A percentile compares a stretch with the other conserved stretches of the same genome.
Evolutionary conservation across 495 filamentous ascomycete species (phyloP).

Genomic region (Aspergillus nidulans): DNA sequence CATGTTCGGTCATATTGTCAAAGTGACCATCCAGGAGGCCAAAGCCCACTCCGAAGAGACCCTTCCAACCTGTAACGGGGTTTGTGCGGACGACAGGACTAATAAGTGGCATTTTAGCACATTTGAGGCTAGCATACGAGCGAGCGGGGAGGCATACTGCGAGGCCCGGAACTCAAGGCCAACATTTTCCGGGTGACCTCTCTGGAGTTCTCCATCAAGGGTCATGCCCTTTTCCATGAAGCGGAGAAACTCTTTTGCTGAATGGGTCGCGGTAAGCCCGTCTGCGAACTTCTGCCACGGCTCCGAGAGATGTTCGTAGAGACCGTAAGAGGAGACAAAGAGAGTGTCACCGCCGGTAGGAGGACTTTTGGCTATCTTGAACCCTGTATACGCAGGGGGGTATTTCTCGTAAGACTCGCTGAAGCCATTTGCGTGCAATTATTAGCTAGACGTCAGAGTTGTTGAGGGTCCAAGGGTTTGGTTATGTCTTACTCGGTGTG

Average conservation of each 20-base stretch:
- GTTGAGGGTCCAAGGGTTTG: not conserved
- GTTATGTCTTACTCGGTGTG: not conserved
- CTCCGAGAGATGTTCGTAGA: not conserved
- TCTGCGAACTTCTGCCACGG: not conserved
- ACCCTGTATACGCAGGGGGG: not conserved
- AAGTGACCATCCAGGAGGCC: slow-evolving; percentile 12
- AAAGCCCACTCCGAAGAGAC: slow-evolving; percentile 52
- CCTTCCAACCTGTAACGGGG: slow-evolving; percentile 73
- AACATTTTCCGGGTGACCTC: not conserved
- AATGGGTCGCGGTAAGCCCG: not conserved
- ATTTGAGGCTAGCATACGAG: no score
- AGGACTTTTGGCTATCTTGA: not conserved
- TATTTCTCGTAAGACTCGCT: not conserved
- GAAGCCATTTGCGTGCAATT: not conserved
- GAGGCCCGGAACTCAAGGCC: not conserved
- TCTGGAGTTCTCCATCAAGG: not conserved
- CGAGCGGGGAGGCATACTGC: not conserved
- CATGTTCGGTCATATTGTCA: slow-evolving; percentile 26
- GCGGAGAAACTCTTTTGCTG: not conserved
- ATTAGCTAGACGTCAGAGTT: not conserved
- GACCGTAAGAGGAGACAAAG: not conserved
- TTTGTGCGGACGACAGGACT: slow-evolving; percentile 63
- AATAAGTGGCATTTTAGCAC: no score
- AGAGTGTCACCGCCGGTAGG: not conserved
- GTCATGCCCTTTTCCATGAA: not conserved